These are phyloP conservation scores for Filosporella fistucella DNA, from an alignment of 495 filamentous ascomycete species.

Conservation along the genomic window DNA sequence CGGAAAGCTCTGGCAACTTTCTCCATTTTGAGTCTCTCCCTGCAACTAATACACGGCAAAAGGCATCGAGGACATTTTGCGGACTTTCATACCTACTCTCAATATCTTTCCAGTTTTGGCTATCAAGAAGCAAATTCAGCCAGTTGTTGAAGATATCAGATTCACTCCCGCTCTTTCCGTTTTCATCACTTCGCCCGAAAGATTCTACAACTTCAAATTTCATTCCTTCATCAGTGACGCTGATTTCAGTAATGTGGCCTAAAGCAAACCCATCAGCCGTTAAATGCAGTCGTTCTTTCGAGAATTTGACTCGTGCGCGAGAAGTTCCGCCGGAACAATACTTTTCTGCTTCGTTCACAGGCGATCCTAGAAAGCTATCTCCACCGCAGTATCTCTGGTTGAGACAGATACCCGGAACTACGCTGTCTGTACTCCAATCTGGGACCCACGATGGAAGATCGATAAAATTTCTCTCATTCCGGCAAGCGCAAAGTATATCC, in stretches of 20 bases:
- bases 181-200: neutral
- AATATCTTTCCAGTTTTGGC: neutral
- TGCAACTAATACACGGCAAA: neutral
- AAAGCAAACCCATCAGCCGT: neutral
- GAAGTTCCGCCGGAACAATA: slow-evolving; percentile 8
- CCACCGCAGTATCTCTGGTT: slow-evolving; percentile 10
- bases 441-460: slow-evolving; percentile 19
- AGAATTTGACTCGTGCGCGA: neutral
- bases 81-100: neutral
- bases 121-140: neutral
- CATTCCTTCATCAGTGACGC: neutral
- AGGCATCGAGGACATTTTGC: neutral
- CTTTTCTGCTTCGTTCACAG: neutral
- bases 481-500: slow-evolving; percentile 18
- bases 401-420: neutral
- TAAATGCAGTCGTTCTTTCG: neutral
- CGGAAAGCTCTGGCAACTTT: neutral
- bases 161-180: neutral
- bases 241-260: neutral
- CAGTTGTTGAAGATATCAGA: neutral
- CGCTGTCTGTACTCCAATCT: slow-evolving; percentile 11
- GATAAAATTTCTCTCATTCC: slow-evolving; percentile 5
- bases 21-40: neutral
- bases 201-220: neutral
- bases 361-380: neutral